Evolutionary conservation across 2,329 filamentous ascomycete species (phyloP), one percentile per base, ranked within the genome.

Genomic region (Claviceps sp.): DNA sequence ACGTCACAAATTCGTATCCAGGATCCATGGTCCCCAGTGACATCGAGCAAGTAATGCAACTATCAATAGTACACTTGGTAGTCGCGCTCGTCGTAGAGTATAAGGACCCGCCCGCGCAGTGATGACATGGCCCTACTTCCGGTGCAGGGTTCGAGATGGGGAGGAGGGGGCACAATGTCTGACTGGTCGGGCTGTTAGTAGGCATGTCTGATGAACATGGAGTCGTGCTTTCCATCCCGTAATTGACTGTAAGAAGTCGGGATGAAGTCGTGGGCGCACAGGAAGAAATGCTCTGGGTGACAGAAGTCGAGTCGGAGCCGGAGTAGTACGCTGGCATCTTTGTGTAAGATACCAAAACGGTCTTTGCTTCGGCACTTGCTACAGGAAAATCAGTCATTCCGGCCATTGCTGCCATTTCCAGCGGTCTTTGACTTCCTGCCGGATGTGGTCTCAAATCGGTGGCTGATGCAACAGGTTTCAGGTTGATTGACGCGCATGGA

Each of bases 81-180:
- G 19, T 16, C 14, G 37, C 19, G 38, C n/a, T 47, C 30, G 47
- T 50, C 16, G 50, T 47, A 7, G 50, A 50, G 41, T 62, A 66
- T 44, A 63, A 66, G 52, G 57, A 64, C 13, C 63, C 63, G 3
- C 58, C 58, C 37, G 54, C 50, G 47, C 64, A 65, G 42, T 65
- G 62, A 40, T 61, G 61, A 24, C 64, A 66, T 22, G 61, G 55
- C 6, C 56, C 57, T 19, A 41, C 37, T 22, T 38, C 16, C 24
- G 39, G 42, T n/a, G 16, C 26, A n/a, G 26, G 17, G 19, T 10
- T 43, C 17, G 37, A 13, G 5, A 19, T 41, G 7, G 22, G 13
- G 41, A 5, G 4, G 19, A 8, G 13, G 19, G 14, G 5, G 34
- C 19, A 6, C 30, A 34, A 34, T 34, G 47, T 22, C 16, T 26